These are phyloP conservation scores for Cantharellus anzutake DNA, from an alignment of 768 basidiomycete genomes.

Conservation along the genomic window DNA sequence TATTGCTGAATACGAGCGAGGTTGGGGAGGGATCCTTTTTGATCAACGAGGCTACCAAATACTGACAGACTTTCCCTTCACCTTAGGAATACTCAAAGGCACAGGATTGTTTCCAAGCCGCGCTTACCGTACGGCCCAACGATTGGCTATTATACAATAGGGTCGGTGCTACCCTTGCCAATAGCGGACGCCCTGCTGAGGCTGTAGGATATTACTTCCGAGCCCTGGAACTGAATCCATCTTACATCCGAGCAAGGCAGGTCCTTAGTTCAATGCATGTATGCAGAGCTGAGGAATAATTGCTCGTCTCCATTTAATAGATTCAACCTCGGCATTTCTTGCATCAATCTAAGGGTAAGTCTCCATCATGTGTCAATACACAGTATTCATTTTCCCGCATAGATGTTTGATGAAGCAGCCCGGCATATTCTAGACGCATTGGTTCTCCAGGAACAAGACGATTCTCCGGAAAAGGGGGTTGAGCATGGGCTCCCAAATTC, in stretches of 20 bases:
- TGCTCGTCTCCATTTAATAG: constrained; percentile 20
- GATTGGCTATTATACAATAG: constrained; percentile 89
- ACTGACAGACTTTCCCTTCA: background rate
- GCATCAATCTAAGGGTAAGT: constrained; percentile 64
- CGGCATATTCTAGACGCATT: constrained; percentile 79
- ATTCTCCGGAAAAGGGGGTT: constrained; percentile 29
- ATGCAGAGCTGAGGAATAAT: background rate
- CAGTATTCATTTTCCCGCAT: constrained; percentile 8
- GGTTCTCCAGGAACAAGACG: constrained; percentile 69
- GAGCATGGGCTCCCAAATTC: constrained; percentile 46
- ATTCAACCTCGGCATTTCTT: constrained; percentile 87
- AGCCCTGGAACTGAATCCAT: constrained; percentile 73
- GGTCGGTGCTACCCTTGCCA: constrained; percentile 87
- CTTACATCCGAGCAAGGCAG: constrained; percentile 76
- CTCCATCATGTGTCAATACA: constrained; percentile 4
- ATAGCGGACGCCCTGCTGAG: constrained; percentile 57
- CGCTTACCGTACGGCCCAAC: constrained; percentile 70
- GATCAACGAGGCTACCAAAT: background rate
- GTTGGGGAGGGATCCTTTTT: constrained; percentile 21
- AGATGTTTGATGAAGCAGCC: constrained; percentile 78
- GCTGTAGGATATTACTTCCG: constrained; percentile 77
- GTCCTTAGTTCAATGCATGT: constrained; percentile 8
- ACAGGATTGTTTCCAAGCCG: constrained; percentile 83
- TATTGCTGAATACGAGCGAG: constrained; percentile 83
- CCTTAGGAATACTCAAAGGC: constrained; percentile 75